Conservation (phyloP, 2,329 filamentous ascomycete species). For the Magnaporthiopsis incrustans region DNA sequence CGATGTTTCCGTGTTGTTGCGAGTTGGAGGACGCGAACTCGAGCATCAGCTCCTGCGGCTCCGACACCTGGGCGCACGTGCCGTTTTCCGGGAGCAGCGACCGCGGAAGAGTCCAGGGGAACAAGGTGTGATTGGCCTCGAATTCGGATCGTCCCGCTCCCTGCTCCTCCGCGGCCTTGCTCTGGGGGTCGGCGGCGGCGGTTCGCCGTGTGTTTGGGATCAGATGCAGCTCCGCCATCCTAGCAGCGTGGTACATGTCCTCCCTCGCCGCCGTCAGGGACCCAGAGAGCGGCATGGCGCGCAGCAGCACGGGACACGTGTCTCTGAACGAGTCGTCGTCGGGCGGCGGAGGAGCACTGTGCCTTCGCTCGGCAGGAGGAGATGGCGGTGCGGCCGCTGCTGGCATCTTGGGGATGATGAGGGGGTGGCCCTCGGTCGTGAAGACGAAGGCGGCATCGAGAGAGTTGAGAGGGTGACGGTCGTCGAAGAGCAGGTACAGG, state of each 20-base stretch:
- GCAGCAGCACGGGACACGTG: slow-evolving; percentile 58
- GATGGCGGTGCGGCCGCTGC: slow-evolving; percentile 1
- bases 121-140: slow-evolving; percentile 65
- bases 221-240: slow-evolving; percentile 71
- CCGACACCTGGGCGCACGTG: slow-evolving; percentile 63
- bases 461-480: slow-evolving; percentile 77
- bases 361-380: slow-evolving; percentile 11
- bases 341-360: slow-evolving; percentile 1
- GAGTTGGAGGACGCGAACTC: slow-evolving; percentile 49
- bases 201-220: slow-evolving; percentile 45
- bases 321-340: slow-evolving; percentile 43
- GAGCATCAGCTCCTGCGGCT: slow-evolving; percentile 61
- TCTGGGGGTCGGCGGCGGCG: neutral
- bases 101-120: slow-evolving; percentile 84
- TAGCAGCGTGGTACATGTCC: slow-evolving; percentile 85
- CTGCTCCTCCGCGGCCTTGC: neutral
- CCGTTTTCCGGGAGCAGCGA: slow-evolving; percentile 69
- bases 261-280: slow-evolving; percentile 71
- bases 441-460: slow-evolving; percentile 87
- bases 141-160: neutral
- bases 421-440: slow-evolving; percentile 89
- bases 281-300: slow-evolving; percentile 56
- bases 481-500: slow-evolving; percentile 83
- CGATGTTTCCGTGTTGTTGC: slow-evolving; percentile 29
- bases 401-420: slow-evolving; percentile 63